phyloP scores from a whole-genome alignment of 116 monocot species.

The Dioscorea cayenensis region DNA sequence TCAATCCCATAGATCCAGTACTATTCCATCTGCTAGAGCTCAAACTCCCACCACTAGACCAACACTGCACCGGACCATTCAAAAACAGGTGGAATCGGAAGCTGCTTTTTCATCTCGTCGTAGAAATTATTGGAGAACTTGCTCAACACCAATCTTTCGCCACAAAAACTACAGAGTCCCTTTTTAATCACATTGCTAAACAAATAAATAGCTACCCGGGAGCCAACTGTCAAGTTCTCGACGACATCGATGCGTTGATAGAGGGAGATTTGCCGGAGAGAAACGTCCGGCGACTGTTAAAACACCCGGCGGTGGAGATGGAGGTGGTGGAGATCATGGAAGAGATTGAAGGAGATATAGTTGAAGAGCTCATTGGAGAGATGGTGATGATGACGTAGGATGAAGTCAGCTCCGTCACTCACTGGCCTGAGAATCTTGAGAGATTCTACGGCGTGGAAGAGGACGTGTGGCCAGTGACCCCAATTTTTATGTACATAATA shows the following conservation, averaged over 20 bases:
- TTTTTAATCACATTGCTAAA: constrained; percentile 25
- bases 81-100: constrained; percentile 58
- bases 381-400: not conserved
- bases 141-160: not conserved
- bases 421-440: no score
- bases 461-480: no score
- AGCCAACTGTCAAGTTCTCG: constrained; percentile 28
- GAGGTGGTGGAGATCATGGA: constrained; percentile 28
- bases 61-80: constrained; percentile 5
- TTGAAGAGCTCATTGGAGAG: constrained; percentile 39
- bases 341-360: constrained; percentile 26
- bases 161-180: not conserved
- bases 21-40: constrained; percentile 76
- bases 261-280: constrained; percentile 23
- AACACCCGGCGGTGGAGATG: constrained; percentile 33
- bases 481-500: no score
- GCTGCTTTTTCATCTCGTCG: constrained; percentile 54
- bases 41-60: not conserved
- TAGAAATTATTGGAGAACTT: constrained; percentile 43
- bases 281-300: constrained; percentile 21
- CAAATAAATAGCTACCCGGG: constrained; percentile 28
- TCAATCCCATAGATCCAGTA: constrained; percentile 57
- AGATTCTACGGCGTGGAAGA: no score
- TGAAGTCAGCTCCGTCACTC: not conserved
- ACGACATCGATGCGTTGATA: constrained; percentile 41